phyloP scores from a whole-genome alignment of 441 rosid genomes.

The Populus trichocarpa region DNA sequence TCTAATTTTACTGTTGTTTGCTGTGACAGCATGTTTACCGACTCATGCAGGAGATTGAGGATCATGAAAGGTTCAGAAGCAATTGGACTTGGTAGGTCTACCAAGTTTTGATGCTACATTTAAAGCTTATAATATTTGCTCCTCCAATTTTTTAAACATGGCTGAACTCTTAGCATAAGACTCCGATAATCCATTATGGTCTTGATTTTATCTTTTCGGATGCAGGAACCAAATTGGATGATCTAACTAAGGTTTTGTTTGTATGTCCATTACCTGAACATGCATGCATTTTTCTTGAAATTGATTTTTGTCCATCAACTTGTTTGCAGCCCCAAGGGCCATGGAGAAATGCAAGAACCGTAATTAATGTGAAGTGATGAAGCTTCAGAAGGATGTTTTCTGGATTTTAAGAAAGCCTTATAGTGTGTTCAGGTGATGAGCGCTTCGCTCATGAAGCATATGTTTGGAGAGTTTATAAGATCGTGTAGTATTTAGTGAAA shows the following conservation, averaged over 20 bases:
- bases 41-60: constrained; percentile 47
- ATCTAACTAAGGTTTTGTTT: too few species aligned
- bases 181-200: not conserved
- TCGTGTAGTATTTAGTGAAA: constrained; percentile 29
- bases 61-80: constrained; percentile 69
- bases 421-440: constrained; percentile 21
- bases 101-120: not conserved
- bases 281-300: not conserved
- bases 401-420: constrained; percentile 4
- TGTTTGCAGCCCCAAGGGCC: constrained; percentile 50
- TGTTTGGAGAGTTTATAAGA: constrained; percentile 23
- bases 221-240: not conserved
- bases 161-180: not conserved
- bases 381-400: constrained; percentile 2
- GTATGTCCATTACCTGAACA: not conserved
- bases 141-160: not conserved
- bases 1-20: constrained; percentile 5
- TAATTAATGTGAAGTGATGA: constrained; percentile 20
- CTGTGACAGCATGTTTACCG: constrained; percentile 44
- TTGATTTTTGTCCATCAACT: not conserved
- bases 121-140: not conserved
- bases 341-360: constrained; percentile 49
- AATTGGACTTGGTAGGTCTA: constrained; percentile 48
- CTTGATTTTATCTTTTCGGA: not conserved
- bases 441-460: constrained; percentile 20